These are phyloP conservation scores for Linum usitatissimum DNA, from an alignment of 345 rosid genomes.

Conservation along the genomic window DNA sequence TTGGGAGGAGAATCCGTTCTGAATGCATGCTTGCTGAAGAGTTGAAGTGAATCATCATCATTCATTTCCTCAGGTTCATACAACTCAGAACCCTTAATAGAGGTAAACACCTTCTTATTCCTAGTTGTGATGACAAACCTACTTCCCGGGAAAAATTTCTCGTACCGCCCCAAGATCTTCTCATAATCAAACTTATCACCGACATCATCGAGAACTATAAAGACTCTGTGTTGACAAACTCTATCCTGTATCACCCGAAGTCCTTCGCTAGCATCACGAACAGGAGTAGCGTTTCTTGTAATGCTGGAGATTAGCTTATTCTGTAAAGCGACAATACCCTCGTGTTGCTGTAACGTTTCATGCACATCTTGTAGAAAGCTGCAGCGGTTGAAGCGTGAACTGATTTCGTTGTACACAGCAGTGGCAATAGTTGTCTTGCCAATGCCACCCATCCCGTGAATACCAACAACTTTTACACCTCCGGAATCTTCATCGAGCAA, in stretches of 20 bases:
- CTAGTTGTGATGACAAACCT: neutral
- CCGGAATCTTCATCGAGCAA: neutral
- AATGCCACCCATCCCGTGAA: neutral
- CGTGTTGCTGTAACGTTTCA: neutral
- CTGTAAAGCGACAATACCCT: neutral
- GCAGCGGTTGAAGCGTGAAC: neutral
- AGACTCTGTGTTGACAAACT: neutral
- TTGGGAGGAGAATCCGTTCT: neutral
- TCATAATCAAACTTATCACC: neutral
- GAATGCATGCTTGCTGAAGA: slow-evolving; percentile 16
- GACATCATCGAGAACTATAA: neutral
- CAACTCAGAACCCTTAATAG: neutral
- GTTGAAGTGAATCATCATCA: neutral
- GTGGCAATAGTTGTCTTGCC: neutral
- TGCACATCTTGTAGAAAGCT: neutral
- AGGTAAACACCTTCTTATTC: neutral
- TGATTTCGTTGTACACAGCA: neutral
- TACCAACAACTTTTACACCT: neutral
- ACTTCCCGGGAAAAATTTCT: neutral
- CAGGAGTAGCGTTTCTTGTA: neutral
- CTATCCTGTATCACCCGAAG: neutral
- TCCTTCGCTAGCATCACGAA: neutral
- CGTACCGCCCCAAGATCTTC: neutral
- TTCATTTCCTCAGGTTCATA: neutral
- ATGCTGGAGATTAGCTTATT: neutral